These are phyloP conservation scores for Candolleomyces eurysporus DNA, from an alignment of 768 basidiomycete species.

Conservation along the genomic window DNA sequence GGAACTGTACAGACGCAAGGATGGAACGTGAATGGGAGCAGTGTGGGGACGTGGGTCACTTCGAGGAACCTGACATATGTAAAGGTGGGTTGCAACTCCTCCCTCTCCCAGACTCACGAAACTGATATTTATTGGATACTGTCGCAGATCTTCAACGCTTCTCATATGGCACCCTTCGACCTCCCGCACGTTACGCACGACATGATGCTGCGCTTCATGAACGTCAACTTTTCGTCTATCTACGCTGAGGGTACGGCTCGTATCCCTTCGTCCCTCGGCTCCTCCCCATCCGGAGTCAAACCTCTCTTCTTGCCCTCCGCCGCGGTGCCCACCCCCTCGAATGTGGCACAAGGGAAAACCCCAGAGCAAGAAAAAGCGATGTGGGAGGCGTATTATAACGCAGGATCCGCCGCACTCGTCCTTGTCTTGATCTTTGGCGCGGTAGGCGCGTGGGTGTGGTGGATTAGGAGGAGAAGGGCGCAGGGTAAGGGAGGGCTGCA, in stretches of 20 bases:
- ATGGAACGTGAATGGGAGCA: constrained; percentile 71
- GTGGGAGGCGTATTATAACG: constrained; percentile 98
- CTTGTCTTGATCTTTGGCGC: constrained; percentile 67
- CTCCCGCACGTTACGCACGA: constrained; percentile 87
- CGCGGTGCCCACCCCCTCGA: constrained; percentile 21
- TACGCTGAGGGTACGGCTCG: constrained; percentile 69
- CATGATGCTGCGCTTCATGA: constrained; percentile 99
- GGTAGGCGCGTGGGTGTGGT: constrained; percentile 82
- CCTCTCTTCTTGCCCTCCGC: constrained; percentile 53
- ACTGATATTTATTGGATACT: background rate
- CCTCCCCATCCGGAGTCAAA: constrained; percentile 44
- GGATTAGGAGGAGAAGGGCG: constrained; percentile 63
- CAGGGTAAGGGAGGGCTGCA: constrained; percentile 28
- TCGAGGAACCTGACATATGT: constrained; percentile 91
- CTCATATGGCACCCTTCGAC: constrained; percentile 95
- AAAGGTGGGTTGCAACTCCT: constrained; percentile 51
- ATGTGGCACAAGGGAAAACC: constrained; percentile 50
- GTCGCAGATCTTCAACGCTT: constrained; percentile 82
- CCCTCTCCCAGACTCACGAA: background rate
- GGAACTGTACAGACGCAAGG: constrained; percentile 71
- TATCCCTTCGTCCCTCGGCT: constrained; percentile 81
- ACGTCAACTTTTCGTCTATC: constrained; percentile 80
- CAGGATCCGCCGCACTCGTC: constrained; percentile 84
- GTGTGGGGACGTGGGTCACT: constrained; percentile 89
- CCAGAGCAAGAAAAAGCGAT: constrained; percentile 80